Conservation (phyloP, 176 grass and related monocot genomes). For the Oryza meyeriana region DNA sequence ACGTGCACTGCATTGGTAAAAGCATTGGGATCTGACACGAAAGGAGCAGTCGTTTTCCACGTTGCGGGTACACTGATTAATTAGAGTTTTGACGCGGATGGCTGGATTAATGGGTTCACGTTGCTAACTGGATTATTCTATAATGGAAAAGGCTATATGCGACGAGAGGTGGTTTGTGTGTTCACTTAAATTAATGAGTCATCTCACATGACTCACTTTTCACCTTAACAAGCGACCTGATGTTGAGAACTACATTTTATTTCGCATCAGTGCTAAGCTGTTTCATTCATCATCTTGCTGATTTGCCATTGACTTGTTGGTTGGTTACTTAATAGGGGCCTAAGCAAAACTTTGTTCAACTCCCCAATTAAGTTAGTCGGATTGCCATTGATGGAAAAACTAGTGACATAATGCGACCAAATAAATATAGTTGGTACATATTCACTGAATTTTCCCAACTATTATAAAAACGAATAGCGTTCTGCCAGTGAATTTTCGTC, state of each 20-base stretch:
- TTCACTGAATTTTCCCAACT: too few relatives aligned
- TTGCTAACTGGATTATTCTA: not conserved
- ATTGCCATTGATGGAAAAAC: not conserved
- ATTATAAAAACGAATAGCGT: too few relatives aligned
- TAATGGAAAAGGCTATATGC: not conserved
- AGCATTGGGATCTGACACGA: not conserved
- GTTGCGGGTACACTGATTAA: not conserved
- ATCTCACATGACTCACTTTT: not conserved
- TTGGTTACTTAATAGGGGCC: not conserved
- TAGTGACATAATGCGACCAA: too few relatives aligned
- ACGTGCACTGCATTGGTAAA: not conserved
- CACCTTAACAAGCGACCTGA: not conserved
- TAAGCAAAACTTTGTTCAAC: not conserved
- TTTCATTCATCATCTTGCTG: not conserved
- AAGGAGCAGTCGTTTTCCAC: slow-evolving; percentile 6
- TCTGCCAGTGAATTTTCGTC: too few relatives aligned
- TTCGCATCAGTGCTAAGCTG: not conserved
- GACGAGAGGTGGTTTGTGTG: not conserved
- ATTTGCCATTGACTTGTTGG: not conserved
- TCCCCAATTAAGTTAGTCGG: not conserved
- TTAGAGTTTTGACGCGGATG: not conserved
- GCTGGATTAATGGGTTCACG: not conserved
- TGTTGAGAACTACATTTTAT: not conserved
- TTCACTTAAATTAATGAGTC: not conserved
- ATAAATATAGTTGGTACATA: too few relatives aligned